Base-by-base conservation (phyloP, 2,329 filamentous ascomycete genomes). In the Fusarium begoniae region DNA sequence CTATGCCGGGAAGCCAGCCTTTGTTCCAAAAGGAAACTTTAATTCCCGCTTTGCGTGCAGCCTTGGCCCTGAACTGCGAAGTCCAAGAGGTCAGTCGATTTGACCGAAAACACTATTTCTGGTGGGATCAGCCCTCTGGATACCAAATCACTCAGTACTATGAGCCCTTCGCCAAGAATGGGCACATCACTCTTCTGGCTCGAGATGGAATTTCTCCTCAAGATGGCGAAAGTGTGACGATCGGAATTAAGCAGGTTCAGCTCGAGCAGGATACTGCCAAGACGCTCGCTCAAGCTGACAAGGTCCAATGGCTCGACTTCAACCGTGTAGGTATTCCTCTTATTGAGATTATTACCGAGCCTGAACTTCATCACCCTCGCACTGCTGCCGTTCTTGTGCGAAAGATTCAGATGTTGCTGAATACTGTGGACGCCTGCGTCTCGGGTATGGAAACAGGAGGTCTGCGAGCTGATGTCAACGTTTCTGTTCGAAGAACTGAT, bases 91-190 rank as follows among this genome's bases (percentile, higher is more conserved):
- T 90, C 76, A 98, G 95, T 82, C 90, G 90, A 61, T 99, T 98
- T 84, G 96, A 99, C 82, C 89, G 96, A 73, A 99, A 99, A 82
- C 96, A 99, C 83, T 99, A 99, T 83, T 98, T 99, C 83, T 98
- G 98, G 86, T 97, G 96, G 90, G 96, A 99, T 82, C 96, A 99
- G 82, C 96, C 96, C 2, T 90, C 94, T 1, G 96, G 96, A 0
- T 99, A 99, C 82, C 96, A 99, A 82, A 97, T 99, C 72, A 99
- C 96, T 4, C 96, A 99, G 80, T 98, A 96, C 84, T 98, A 98
- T 81, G 85, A 90, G 66, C 90, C 91, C 0, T 90, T 92, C 75
- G 91, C 91, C 3, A 90, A 87, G 69, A 87, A 94, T 77, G 96
- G 96, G 4, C 83, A 85, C 44, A 86, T 98, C n/a, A 88, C 86